A percentile compares a stretch with the other conserved stretches of the same genome.
phyloP scores from a whole-genome alignment of 2,329 filamentous ascomycete genomes.

The Aspergillus neoniger region DNA sequence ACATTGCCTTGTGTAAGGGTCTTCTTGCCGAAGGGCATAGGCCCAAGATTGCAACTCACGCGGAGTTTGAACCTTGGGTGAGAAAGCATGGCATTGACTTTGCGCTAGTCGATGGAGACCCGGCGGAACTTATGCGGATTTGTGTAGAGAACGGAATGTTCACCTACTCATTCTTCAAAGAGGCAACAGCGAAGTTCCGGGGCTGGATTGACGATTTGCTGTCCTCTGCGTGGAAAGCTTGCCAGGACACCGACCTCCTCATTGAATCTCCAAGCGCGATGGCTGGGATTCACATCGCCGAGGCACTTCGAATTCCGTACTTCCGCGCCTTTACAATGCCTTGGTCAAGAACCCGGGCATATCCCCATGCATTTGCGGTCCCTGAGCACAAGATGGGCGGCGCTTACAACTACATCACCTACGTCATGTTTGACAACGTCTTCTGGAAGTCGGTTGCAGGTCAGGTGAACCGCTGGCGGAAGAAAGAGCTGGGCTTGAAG shows the following conservation, averaged over 20 bases:
- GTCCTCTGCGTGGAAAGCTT: constrained; percentile 76
- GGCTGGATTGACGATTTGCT: constrained; percentile 93
- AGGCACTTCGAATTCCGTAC: constrained; percentile 89
- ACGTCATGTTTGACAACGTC: constrained; percentile 93
- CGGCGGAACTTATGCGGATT: constrained; percentile 89
- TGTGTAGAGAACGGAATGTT: constrained; percentile 98
- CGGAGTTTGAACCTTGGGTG: constrained; percentile 86
- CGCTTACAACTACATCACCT: constrained; percentile 91
- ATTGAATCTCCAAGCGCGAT: constrained; percentile 97
- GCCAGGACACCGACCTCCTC: constrained; percentile 81
- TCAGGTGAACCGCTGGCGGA: constrained; percentile 92
- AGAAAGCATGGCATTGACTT: constrained; percentile 94
- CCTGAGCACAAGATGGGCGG: constrained; percentile 93
- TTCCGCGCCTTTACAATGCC: constrained; percentile 99
- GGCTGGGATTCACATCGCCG: constrained; percentile 96
- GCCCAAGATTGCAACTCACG: constrained; percentile 85
- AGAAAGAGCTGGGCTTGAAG: constrained; percentile 73
- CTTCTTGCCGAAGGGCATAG: constrained; percentile 84
- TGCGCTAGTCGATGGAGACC: constrained; percentile 82
- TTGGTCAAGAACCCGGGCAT: constrained; percentile 92
- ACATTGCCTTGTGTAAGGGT: constrained; percentile 93
- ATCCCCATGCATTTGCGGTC: constrained; percentile 94
- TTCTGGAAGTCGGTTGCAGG: constrained; percentile 94
- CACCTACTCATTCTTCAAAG: constrained; percentile 83
- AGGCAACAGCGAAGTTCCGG: constrained; percentile 84